These are phyloP conservation scores for Globisporangium cylindrosporum DNA, from an alignment of 352 stramenopile species.

Conservation along the genomic window DNA sequence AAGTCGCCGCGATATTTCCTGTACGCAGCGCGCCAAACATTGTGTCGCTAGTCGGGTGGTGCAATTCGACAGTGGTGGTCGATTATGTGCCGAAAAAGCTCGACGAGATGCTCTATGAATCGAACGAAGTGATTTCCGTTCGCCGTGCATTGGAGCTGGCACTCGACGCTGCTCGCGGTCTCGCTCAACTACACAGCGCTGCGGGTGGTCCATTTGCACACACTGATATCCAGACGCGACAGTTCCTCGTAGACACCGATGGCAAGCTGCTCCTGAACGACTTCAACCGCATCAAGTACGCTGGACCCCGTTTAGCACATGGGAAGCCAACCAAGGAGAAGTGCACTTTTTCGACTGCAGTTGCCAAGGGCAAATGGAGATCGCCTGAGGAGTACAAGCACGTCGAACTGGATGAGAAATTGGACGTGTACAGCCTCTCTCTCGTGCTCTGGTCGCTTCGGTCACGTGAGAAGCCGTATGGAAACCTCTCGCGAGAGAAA, in stretches of 20 bases:
- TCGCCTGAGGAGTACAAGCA: slow-evolving; percentile 69
- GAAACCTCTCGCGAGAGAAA: slow-evolving; percentile 35
- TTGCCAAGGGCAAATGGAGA: slow-evolving; percentile 80
- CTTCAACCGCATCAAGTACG: slow-evolving; percentile 81
- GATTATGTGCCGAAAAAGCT: slow-evolving; percentile 68
- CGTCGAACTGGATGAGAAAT: slow-evolving; percentile 44
- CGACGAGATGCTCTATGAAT: slow-evolving; percentile 61
- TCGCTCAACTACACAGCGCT: slow-evolving; percentile 65
- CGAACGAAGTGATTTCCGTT: slow-evolving; percentile 36
- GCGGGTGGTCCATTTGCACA: slow-evolving; percentile 71
- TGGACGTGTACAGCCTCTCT: slow-evolving; percentile 72
- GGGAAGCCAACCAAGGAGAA: slow-evolving; percentile 34
- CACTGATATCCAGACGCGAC: slow-evolving; percentile 73
- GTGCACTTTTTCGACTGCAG: slow-evolving; percentile 57
- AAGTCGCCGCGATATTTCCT: slow-evolving; percentile 63
- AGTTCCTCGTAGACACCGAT: slow-evolving; percentile 68
- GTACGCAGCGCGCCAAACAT: slow-evolving; percentile 73
- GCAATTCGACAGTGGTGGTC: slow-evolving; percentile 71
- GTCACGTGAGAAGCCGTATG: slow-evolving; percentile 47
- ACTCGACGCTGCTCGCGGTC: slow-evolving; percentile 49
- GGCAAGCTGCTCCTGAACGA: slow-evolving; percentile 72
- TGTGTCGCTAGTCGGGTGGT: slow-evolving; percentile 68
- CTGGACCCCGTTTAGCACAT: slow-evolving; percentile 35
- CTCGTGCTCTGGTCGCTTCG: slow-evolving; percentile 64
- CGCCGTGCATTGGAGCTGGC: slow-evolving; percentile 46